Evolutionary conservation across 73 alveolate genomes (phyloP).

Genomic region (Paramecium bursaria): DNA sequence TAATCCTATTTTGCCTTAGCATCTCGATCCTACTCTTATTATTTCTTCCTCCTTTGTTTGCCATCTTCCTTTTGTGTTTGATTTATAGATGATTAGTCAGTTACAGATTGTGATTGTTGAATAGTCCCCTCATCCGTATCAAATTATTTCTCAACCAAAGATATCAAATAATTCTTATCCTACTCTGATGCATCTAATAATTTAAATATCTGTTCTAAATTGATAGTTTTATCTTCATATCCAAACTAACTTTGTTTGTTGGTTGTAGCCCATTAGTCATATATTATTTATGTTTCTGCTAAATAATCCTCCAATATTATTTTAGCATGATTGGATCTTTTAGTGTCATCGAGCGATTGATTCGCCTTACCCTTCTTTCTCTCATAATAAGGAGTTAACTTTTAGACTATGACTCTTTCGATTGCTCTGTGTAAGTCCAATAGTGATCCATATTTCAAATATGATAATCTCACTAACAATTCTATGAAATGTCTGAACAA

Average conservation of each 20-base stretch:
- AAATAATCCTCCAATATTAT: not conserved
- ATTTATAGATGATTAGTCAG: conserved; percentile 46
- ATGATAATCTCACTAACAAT: conserved; percentile 70
- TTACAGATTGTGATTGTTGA: conserved; percentile 37
- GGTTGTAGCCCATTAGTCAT: conserved; percentile 15
- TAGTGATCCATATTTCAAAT: conserved; percentile 69
- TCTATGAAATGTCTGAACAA: conserved; percentile 73
- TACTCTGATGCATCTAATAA: conserved; percentile 8
- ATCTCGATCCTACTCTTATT: conserved; percentile 42
- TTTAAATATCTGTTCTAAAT: conserved; percentile 14
- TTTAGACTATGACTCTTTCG: conserved; percentile 39
- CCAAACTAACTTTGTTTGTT: conserved; percentile 38
- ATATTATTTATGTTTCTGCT: not conserved
- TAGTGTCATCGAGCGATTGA: conserved; percentile 46
- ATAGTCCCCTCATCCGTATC: conserved; percentile 64
- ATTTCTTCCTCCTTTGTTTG: conserved; percentile 38
- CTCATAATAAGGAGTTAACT: conserved; percentile 61
- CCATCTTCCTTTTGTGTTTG: conserved; percentile 49
- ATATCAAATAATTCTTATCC: not conserved
- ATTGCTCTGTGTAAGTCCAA: conserved; percentile 67
- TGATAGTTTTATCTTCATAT: conserved; percentile 39
- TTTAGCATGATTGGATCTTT: conserved; percentile 30
- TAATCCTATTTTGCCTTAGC: conserved; percentile 26
- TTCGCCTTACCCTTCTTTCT: conserved; percentile 55
- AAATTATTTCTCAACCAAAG: conserved; percentile 47